A percentile compares a stretch with the other conserved stretches of the same genome.
Evolutionary conservation across 83 land plant genomes (phyloP).

Genomic region (Thuja plicata): DNA sequence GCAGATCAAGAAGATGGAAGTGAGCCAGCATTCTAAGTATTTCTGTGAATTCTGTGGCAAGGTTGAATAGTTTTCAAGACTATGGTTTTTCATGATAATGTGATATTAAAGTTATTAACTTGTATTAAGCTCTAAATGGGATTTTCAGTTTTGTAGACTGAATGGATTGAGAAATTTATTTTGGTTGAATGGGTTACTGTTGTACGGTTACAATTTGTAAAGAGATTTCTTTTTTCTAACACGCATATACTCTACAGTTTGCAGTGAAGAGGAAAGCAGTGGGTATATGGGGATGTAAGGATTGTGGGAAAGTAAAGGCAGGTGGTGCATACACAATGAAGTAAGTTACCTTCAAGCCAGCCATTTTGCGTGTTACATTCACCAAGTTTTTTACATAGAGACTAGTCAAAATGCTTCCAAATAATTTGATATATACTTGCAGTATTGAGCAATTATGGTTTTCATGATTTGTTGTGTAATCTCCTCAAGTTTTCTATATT

Average conservation of each 20-base stretch:
- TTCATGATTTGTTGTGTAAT: neutral
- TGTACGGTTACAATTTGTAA: neutral
- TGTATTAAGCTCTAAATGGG: neutral
- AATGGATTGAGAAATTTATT: neutral
- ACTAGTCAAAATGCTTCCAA: neutral
- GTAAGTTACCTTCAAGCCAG: conserved; percentile 21
- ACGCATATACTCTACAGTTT: conserved; percentile 26
- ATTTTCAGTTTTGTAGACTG: neutral
- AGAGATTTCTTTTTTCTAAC: neutral
- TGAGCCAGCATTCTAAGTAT: conserved; percentile 86
- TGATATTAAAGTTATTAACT: neutral
- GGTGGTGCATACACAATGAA: conserved; percentile 67
- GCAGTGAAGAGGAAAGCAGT: conserved; percentile 74
- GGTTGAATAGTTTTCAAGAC: conserved; percentile 25
- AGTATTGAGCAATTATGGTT: neutral
- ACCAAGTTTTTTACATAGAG: neutral
- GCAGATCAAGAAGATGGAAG: conserved; percentile 96
- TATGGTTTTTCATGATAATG: neutral
- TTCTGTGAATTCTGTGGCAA: conserved; percentile 94
- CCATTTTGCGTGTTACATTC: too few species aligned
- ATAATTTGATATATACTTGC: neutral
- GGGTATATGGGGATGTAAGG: conserved; percentile 67
- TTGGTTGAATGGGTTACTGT: neutral
- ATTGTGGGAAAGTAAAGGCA: conserved; percentile 66
- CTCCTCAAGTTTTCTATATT: neutral